Conservation (phyloP, 345 rosid species). For the Leavenworthia alabamica region DNA sequence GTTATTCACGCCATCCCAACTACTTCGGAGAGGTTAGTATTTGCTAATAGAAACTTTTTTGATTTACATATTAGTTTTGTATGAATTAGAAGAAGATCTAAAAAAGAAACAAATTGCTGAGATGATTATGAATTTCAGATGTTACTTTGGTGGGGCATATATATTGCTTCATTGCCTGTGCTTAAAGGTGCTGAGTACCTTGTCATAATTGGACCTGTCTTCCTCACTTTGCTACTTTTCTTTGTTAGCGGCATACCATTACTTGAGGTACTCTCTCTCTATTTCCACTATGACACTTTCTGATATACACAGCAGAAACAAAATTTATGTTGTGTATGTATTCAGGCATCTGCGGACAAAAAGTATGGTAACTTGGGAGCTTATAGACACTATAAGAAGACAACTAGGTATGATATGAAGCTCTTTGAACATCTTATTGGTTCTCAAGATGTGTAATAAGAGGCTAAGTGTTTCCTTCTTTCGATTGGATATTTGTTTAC, state of each 20-base stretch:
- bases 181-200: slow-evolving; percentile 80
- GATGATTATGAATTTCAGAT: slow-evolving; percentile 41
- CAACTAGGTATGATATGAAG: slow-evolving; percentile 49
- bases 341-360: slow-evolving; percentile 80
- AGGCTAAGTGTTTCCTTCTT: background rate
- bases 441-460: background rate
- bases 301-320: background rate
- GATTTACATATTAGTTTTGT: background rate
- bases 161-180: slow-evolving; percentile 63
- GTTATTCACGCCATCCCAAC: slow-evolving; percentile 81
- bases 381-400: slow-evolving; percentile 61
- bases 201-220: slow-evolving; percentile 72
- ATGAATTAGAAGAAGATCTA: background rate
- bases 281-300: background rate
- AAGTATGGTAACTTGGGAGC: slow-evolving; percentile 57
- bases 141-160: slow-evolving; percentile 90
- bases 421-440: background rate
- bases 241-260: slow-evolving; percentile 84
- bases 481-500: slow-evolving; percentile 30
- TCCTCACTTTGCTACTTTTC: slow-evolving; percentile 76
- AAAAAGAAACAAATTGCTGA: background rate
- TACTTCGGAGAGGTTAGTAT: slow-evolving; percentile 85
- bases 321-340: background rate
- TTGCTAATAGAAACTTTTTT: background rate
- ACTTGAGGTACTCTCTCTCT: slow-evolving; percentile 65